phyloP scores from a whole-genome alignment of 2,329 filamentous ascomycete genomes.

The Sporothrix pseudoabietina region DNA sequence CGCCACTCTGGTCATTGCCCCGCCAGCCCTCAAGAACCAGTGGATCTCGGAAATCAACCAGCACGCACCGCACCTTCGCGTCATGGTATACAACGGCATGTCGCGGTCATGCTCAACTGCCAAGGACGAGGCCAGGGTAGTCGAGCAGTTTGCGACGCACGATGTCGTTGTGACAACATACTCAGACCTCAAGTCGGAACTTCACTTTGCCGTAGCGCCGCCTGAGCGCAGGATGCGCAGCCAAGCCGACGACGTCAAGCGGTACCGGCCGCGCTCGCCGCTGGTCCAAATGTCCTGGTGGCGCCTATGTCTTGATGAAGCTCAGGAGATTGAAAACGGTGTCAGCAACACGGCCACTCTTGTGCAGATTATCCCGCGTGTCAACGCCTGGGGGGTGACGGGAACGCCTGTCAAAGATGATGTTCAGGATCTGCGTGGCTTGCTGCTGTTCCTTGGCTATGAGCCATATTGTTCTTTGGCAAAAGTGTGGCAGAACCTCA shows the following conservation, averaged over 20 bases:
- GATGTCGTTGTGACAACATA: slow-evolving; percentile 68
- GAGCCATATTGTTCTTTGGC: slow-evolving; percentile 70
- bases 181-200: slow-evolving; percentile 72
- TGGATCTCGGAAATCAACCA: slow-evolving; percentile 63
- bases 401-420: slow-evolving; percentile 83
- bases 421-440: slow-evolving; percentile 66
- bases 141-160: slow-evolving; percentile 51
- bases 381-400: slow-evolving; percentile 89
- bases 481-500: slow-evolving; percentile 69
- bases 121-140: slow-evolving; percentile 45
- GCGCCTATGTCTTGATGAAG: slow-evolving; percentile 75
- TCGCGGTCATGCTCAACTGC: slow-evolving; percentile 43
- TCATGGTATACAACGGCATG: slow-evolving; percentile 59
- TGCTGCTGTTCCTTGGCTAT: slow-evolving; percentile 78
- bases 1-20: slow-evolving; percentile 65
- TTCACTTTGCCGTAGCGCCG: slow-evolving; percentile 72
- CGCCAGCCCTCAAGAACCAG: slow-evolving; percentile 58
- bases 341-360: slow-evolving; percentile 81
- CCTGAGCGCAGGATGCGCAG: slow-evolving; percentile 70
- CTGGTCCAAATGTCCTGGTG: slow-evolving; percentile 84
- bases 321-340: slow-evolving; percentile 92
- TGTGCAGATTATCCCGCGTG: slow-evolving; percentile 75
- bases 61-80: slow-evolving; percentile 60
- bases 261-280: slow-evolving; percentile 70
- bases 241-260: slow-evolving; percentile 49